Percentiles rank a stretch among this genome's conserved stretches.
Conservation (phyloP, 208 protist species). For the Leishmania mexicana region DNA sequence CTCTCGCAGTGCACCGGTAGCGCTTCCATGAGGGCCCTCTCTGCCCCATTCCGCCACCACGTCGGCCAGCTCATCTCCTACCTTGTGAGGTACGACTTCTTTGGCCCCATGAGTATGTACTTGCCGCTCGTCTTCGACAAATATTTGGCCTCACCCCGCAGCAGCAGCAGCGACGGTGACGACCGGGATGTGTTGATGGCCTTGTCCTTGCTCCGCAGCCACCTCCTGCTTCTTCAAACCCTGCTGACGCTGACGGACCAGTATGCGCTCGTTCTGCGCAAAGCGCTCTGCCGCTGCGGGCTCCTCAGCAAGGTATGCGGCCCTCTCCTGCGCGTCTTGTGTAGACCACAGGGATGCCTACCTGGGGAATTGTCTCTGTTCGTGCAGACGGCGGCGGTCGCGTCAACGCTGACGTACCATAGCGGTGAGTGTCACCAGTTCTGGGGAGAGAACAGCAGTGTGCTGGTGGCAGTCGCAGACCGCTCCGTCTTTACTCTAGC, state of each 20-base stretch:
- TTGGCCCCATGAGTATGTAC: conserved; percentile 13
- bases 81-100: conserved; percentile 24
- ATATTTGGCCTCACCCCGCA: background rate
- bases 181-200: background rate
- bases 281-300: conserved; percentile 1
- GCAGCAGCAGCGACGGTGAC: background rate
- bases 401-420: conserved; percentile 22
- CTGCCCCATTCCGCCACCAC: conserved; percentile 30
- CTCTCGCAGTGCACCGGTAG: background rate
- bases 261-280: conserved; percentile 13
- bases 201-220: conserved; percentile 3
- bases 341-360: background rate
- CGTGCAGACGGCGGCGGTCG: conserved; percentile 8
- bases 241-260: conserved; percentile 27
- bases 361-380: conserved; percentile 5
- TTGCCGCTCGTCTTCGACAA: background rate
- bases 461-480: conserved; percentile 3
- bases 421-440: conserved; percentile 10
- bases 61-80: conserved; percentile 28
- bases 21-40: conserved; percentile 21
- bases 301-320: conserved; percentile 12
- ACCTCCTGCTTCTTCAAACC: conserved; percentile 21
- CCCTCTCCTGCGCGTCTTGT: conserved; percentile 3
- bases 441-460: conserved; percentile 7
- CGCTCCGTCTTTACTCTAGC: background rate